These are phyloP conservation scores for Claviceps sorghi DNA, from an alignment of 2,329 filamentous ascomycete genomes.

Conservation along the genomic window DNA sequence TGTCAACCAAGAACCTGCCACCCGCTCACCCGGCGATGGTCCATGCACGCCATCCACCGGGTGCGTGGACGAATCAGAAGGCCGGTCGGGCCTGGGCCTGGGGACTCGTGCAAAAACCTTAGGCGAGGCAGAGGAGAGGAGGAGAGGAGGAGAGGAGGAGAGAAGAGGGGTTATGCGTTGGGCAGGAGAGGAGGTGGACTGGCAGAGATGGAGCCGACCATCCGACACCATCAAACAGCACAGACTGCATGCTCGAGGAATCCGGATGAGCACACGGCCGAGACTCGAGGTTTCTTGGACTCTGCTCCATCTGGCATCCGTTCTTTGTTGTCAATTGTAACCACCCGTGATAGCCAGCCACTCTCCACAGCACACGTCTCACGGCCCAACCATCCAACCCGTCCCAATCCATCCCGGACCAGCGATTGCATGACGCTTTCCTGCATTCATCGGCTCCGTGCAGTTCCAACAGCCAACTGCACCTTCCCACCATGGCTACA, in stretches of 20 bases:
- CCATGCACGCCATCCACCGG: background rate
- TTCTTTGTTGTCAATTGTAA: too few species aligned
- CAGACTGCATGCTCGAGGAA: background rate
- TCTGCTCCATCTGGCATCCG: too few species aligned
- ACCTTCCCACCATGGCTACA: background rate
- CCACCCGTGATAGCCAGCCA: background rate
- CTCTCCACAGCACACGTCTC: background rate
- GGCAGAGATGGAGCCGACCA: too few species aligned
- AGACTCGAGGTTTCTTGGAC: background rate
- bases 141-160: too few species aligned
- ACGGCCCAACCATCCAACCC: background rate
- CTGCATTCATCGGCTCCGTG: background rate
- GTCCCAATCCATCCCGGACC: too few species aligned
- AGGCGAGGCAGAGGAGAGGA: too few species aligned
- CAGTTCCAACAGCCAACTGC: conserved; percentile 1
- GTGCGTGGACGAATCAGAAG: background rate
- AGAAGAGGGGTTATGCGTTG: too few species aligned
- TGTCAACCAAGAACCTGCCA: too few species aligned
- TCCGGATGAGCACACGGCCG: background rate
- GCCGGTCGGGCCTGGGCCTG: too few species aligned
- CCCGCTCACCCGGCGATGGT: background rate
- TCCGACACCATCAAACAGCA: background rate
- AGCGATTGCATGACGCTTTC: background rate
- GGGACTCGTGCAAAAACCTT: background rate
- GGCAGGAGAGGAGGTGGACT: too few species aligned